These are phyloP conservation scores for Cerioporus squamosus DNA, from an alignment of 1,284 basidiomycete genomes.

Conservation along the genomic window DNA sequence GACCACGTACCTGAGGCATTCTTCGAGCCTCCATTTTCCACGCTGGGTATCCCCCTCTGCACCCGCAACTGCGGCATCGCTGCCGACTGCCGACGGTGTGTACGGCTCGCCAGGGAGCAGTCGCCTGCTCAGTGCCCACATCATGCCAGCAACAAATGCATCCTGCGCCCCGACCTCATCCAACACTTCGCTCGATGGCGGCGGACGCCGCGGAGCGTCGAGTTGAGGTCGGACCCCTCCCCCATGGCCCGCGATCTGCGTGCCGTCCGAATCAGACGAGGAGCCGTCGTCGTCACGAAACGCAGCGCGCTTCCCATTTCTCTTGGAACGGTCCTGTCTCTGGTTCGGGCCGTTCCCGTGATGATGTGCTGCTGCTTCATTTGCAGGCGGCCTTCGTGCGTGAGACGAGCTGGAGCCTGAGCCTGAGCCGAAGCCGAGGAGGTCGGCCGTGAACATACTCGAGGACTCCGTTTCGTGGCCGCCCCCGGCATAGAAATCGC, in stretches of 20 bases:
- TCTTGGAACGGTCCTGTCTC: slow-evolving; percentile 1
- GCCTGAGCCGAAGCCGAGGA: slow-evolving; percentile 11
- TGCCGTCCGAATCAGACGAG: slow-evolving; percentile 56
- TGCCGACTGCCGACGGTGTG: slow-evolving; percentile 55
- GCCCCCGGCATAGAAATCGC: slow-evolving; percentile 72
- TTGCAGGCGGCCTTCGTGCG: slow-evolving; percentile 8
- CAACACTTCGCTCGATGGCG: slow-evolving; percentile 42
- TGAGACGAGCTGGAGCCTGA: slow-evolving; percentile 17
- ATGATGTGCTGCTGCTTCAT: slow-evolving; percentile 1
- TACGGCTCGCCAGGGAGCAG: slow-evolving; percentile 73
- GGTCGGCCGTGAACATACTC: slow-evolving; percentile 54
- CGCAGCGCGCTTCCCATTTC: slow-evolving; percentile 26
- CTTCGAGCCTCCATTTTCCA: slow-evolving; percentile 72
- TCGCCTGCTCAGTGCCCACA: slow-evolving; percentile 69
- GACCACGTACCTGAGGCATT: slow-evolving; percentile 66
- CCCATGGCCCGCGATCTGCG: slow-evolving; percentile 45
- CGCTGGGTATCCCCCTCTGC: slow-evolving; percentile 43
- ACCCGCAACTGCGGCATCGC: slow-evolving; percentile 35
- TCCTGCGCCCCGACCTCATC: slow-evolving; percentile 79
- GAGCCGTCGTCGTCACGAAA: slow-evolving; percentile 45
- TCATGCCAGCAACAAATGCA: slow-evolving; percentile 82
- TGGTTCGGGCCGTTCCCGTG: not conserved
- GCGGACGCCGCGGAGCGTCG: not conserved
- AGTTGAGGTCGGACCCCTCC: slow-evolving; percentile 6
- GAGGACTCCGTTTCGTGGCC: slow-evolving; percentile 59